A percentile compares a stretch with the other conserved stretches of the same genome.
These are phyloP conservation scores for Pecoramyces ruminantium DNA, from an alignment of 192 early-diverging fungal genomes.

Conservation along the genomic window DNA sequence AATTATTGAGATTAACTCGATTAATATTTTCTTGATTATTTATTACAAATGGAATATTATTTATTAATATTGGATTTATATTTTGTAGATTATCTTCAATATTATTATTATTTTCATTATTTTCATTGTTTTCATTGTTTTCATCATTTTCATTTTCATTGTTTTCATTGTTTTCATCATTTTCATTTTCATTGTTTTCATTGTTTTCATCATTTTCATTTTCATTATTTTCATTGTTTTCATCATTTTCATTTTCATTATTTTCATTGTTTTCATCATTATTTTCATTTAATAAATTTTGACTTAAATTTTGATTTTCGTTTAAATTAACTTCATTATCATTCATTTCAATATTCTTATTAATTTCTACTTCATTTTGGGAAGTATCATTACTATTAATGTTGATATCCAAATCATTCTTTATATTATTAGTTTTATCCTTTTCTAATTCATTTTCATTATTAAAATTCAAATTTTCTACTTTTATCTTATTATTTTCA, in stretches of 20 bases:
- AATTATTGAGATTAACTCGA: conserved; percentile 27
- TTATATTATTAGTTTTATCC: not conserved
- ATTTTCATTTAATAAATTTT: conserved; percentile 4
- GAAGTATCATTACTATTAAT: not conserved
- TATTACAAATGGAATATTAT: too few relatives aligned
- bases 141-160: not conserved
- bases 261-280: conserved; percentile 6
- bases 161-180: not conserved
- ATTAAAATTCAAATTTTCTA: too few relatives aligned
- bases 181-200: not conserved
- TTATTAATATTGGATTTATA: too few relatives aligned
- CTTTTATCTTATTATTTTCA: too few relatives aligned
- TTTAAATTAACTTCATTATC: not conserved
- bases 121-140: not conserved
- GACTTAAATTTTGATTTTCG: too few relatives aligned
- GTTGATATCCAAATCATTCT: not conserved
- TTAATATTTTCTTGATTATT: too few relatives aligned
- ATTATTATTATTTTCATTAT: conserved; percentile 15
- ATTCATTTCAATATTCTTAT: not conserved
- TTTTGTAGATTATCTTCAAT: not conserved
- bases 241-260: not conserved
- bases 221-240: conserved; percentile 1
- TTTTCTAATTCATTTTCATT: not conserved
- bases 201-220: not conserved
- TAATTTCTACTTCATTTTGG: not conserved